Evolutionary conservation across 176 grass and related monocot genomes (phyloP), one percentile per base, ranked within the genome.

Genomic region (Canna indica): DNA sequence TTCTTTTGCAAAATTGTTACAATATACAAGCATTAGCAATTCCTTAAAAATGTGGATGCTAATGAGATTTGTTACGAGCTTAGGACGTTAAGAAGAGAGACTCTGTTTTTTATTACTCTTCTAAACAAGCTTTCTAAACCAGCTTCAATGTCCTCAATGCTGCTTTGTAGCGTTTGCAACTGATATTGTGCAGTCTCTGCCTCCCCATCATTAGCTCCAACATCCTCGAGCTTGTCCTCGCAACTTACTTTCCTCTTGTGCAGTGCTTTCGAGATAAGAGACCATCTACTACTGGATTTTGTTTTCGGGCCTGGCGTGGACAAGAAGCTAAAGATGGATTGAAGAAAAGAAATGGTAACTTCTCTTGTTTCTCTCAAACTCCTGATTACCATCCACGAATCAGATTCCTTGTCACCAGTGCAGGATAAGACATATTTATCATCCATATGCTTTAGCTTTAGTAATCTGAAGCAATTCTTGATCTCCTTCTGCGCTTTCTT

Each of bases 81-180:
- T 22, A 57, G 50, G 70, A 72, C 36, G 33, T 72, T 72, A 36
- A 72, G 70, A 20, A 57, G 30, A 36, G 17, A 14, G 8, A 72
- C 70, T 57, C 70, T 72, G 35, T 33, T 39, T 72, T 38, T 47
- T 47, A 72, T 56, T 22, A 72, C 9, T 36, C 70, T 72, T 56
- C 48, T 72, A 34, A 56, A 72, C 47, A 72, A 57, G 70, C 16
- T 36, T 36, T 72, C 70, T 72, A 72, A 18, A 57, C 70, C 70
- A 22, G 6, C 33, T 53, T 72, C 70, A 14, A 72, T 28, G 25
- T n/a, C 47, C 12, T 72, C 50, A 36, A 72, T 56, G 29, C 27
- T 72, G 47, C 20, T 52, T 24, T 72, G 47, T 24, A 72, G 57
- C 24, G 31, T 58, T 13, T 26, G 47, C 47, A 72, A 72, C 35